Evolutionary conservation across 768 basidiomycete species (phyloP), one percentile per base, ranked within the genome.

Genomic region (Leucocoprinus sp.): DNA sequence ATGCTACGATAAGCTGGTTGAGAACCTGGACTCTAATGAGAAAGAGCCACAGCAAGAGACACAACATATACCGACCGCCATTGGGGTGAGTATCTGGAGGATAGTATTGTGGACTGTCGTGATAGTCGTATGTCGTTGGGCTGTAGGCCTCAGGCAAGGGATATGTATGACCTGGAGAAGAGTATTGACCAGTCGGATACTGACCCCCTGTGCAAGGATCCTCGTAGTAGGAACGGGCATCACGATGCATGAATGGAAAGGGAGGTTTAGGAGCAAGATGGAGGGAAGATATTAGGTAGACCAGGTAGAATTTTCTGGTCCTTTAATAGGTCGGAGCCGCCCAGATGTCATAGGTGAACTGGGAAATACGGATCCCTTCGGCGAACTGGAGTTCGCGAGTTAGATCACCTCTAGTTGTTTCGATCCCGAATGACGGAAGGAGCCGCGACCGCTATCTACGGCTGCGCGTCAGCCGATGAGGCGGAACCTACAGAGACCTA

Each of bases 321-420:
- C 64, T 70, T 72, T 70, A 71, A 68, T 68, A 69, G 59, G 56
- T 62, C 63, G 68, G 63, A 60, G 55, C 64, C 64, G 61, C 54
- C 60, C 60, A 67, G 58, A 57, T 66, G 66, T 65, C 67, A 64
- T 43, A 52, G 55, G 60, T 59, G 60, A 63, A 66, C 61, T 66
- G 67, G 64, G 66, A 58, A 68, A 64, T 47, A 47, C 40, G 40
- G 45, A 47, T 41, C 45, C 38, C 45, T 47, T 41, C 45, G 45
- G 45, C 31, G 38, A 48, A 41, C 46, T 42, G 45, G 52, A 59
- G 57, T 58, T 57, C 58, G 62, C 60, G 61, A 66, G 55, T 57
- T 59, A 64, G 60, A 66, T 67, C 66, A 63, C 59, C 60, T 61
- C 62, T 55, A 61, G 53, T 59, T 60, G 55, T 54, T 59, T 61